A percentile compares a stretch with the other conserved stretches of the same genome.
phyloP scores from a whole-genome alignment of 2,329 filamentous ascomycete genomes.

The Hypoxylon sp. region DNA sequence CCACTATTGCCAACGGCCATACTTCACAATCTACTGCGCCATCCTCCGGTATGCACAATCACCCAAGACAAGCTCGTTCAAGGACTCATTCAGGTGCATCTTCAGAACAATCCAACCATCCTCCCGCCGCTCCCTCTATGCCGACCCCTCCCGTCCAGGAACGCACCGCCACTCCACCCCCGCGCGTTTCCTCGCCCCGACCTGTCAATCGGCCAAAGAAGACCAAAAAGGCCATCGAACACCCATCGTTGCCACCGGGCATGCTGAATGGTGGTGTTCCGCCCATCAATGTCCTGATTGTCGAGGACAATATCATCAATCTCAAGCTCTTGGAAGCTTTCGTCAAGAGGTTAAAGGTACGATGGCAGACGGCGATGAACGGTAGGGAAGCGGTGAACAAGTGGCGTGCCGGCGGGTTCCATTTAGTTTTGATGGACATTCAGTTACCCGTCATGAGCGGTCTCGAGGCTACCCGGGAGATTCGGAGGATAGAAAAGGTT shows the following conservation, averaged over 20 bases:
- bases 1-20: conserved; percentile 69
- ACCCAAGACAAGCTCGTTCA: conserved; percentile 64
- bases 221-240: conserved; percentile 64
- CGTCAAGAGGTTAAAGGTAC: conserved; percentile 94
- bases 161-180: conserved; percentile 69
- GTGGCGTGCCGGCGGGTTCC: conserved; percentile 93
- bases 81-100: conserved; percentile 71
- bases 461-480: conserved; percentile 94
- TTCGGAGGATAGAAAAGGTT: conserved; percentile 86
- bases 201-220: conserved; percentile 65
- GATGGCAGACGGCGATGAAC: conserved; percentile 98
- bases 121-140: conserved; percentile 66
- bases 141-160: conserved; percentile 67
- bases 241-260: conserved; percentile 68
- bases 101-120: conserved; percentile 65
- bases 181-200: conserved; percentile 65
- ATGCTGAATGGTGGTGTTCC: conserved; percentile 87
- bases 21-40: conserved; percentile 57
- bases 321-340: conserved; percentile 93
- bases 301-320: conserved; percentile 99
- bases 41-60: conserved; percentile 58
- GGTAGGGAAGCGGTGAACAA: conserved; percentile 93
- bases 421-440: conserved; percentile 98
- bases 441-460: conserved; percentile 97
- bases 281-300: conserved; percentile 96